phyloP scores from a whole-genome alignment of 495 filamentous ascomycete genomes.

The Staphylotrichum tortipilum region DNA sequence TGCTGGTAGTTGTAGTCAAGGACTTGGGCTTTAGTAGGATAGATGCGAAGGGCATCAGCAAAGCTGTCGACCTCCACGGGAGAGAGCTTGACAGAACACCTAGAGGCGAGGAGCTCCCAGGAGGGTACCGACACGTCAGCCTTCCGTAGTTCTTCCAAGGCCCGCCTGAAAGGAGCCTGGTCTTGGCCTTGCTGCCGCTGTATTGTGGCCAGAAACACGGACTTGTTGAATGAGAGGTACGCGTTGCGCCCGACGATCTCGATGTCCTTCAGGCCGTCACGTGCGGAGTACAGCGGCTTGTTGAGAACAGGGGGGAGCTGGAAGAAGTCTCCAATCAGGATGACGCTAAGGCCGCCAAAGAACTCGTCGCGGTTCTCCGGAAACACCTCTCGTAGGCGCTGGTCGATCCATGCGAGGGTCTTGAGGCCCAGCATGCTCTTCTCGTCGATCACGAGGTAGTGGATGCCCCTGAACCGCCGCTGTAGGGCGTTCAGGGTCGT shows the following conservation, averaged over 20 bases:
- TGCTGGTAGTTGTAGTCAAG: too few species aligned
- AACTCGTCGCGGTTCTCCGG: constrained; percentile 1
- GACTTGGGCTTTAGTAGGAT: too few species aligned
- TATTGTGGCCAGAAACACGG: constrained; percentile 1
- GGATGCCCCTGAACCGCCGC: background rate
- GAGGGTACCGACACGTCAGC: too few species aligned
- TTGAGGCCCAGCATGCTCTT: constrained; percentile 1
- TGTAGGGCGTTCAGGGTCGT: background rate
- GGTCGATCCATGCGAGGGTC: constrained; percentile 1
- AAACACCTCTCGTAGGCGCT: constrained; percentile 1
- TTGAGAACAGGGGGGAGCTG: constrained; percentile 1
- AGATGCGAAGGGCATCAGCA: too few species aligned
- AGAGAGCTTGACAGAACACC: too few species aligned
- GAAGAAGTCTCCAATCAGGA: constrained; percentile 1
- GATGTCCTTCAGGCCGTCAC: background rate
- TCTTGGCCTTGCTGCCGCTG: constrained; percentile 3
- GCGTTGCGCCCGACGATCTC: background rate
- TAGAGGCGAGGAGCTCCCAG: too few species aligned
- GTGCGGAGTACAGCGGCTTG: background rate
- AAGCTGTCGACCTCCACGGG: too few species aligned
- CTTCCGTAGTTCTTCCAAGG: background rate
- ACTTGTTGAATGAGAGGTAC: constrained; percentile 1
- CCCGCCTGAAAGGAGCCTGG: background rate
- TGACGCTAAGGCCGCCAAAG: background rate
- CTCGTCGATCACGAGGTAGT: constrained; percentile 1